Evolutionary conservation across 352 stramenopile species (phyloP), one percentile per base, ranked within the genome.

Genomic region (Pythium myriotylum): DNA sequence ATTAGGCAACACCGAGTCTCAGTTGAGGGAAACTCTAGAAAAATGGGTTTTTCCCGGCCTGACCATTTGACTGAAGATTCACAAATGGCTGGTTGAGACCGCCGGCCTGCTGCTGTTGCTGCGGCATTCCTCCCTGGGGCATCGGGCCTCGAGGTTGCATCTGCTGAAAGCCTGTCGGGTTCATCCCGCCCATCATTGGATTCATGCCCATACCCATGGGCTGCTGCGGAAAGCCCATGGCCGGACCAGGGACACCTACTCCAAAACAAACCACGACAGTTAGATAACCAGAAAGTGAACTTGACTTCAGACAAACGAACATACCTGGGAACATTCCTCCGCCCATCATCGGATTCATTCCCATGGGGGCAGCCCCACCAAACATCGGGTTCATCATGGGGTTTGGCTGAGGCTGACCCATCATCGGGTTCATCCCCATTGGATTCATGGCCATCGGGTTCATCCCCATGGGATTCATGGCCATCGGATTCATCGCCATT

Each of bases 1-100:
- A 54, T 54, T 45, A 42, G 9, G 20, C 19, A 41, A 47, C 45
- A 54, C 37, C 47, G 16, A 51, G 47, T 45, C 19, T 56, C 43
- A 47, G 27, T 41, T 59, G 22, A 19, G 35, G 40, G 27, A 62
- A 48, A 24, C 23, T 45, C 68, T 70, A 80, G 58, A 83, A 83
- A 62, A 80, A 83, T 19, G 74, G 72, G 61, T 79, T 83, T 42
- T 77, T 73, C 42, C 56, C 61, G 23, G 19, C 50, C 39, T 59
- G 50, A 23, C 50, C 50, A 17, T 35, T 47, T 37, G 63, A 52
- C 47, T 65, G 52, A 62, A 93, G 78, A 71, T 90, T 91, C 42
- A 90, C 75, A 52, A 93, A 93, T n/a, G 84, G 69, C 64, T 93
- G 80, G 72, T 79, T 89, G 48, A 91, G 62, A 40, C 84, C 78